A percentile compares a stretch with the other conserved stretches of the same genome.
Conservation (phyloP, 257 asterid genomes). For the Solanum dulcamara region DNA sequence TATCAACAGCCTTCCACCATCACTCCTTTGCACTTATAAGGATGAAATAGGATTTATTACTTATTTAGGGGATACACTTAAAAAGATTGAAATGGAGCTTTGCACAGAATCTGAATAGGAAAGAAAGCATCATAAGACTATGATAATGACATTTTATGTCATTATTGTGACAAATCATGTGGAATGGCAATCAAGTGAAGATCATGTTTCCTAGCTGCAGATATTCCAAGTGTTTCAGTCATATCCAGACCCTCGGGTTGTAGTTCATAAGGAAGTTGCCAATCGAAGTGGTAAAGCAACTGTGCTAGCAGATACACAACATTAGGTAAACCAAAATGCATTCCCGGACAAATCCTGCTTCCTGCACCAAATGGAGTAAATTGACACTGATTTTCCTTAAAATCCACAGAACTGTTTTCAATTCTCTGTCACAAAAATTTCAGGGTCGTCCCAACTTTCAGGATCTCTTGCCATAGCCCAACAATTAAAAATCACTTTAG, state of each 20-base stretch:
- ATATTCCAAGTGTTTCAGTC: background rate
- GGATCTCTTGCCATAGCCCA: slow-evolving; percentile 14
- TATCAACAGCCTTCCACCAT: background rate
- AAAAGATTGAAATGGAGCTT: background rate
- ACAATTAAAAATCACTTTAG: slow-evolving; percentile 2
- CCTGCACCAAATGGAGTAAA: slow-evolving; percentile 13
- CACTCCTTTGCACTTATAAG: background rate
- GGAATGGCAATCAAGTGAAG: slow-evolving; percentile 4
- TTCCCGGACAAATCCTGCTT: slow-evolving; percentile 6
- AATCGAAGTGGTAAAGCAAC: slow-evolving; percentile 3
- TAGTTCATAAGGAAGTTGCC: background rate
- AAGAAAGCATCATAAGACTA: background rate
- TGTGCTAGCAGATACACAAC: background rate
- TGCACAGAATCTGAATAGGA: background rate
- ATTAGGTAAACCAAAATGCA: background rate
- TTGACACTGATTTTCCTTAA: background rate
- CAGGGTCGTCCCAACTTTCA: slow-evolving; percentile 2
- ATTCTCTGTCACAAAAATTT: slow-evolving; percentile 4
- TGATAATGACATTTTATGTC: background rate
- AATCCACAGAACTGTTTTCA: slow-evolving; percentile 3
- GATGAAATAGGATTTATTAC: background rate
- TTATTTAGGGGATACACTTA: background rate
- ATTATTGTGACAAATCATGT: background rate
- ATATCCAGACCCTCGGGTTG: background rate
- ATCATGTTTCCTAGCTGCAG: background rate